Base-by-base conservation (phyloP, 1,284 basidiomycete genomes). In the Ceratobasidium sp. region DNA sequence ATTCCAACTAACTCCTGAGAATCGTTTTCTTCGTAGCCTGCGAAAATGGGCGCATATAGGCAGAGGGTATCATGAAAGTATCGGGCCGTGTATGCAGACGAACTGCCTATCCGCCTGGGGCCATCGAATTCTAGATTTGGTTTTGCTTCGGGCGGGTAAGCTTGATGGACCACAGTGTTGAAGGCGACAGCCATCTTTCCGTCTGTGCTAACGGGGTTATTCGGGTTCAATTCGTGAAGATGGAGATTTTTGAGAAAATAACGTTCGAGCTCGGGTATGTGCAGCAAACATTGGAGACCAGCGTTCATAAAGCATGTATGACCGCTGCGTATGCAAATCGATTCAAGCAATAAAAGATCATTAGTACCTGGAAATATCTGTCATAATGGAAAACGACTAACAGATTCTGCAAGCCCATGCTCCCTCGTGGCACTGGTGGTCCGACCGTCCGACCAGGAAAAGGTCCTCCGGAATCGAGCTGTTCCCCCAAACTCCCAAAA, bases 241-340 rank as follows among this genome's bases (percentile, higher is more conserved):
- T 70, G 43, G 39, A 58, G 67, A 21, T 59, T 36, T 58, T 70
- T 21, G 36, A 96, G 83, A 82, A 99, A 99, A 82, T 99, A 99
- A 69, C 97, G 91, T 26, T 89, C 88, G 14, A 99, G 85, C 79
- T 98, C 96, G 69, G 89, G 87, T 18, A 92, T 95, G 80, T 99
- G 98, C 69, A 92, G 92, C 57, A 99, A 87, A 81, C 97, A 99
- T 80, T 99, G 97, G 5, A 98, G 85, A 0, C 96, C 96, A 60
- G 94, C 95, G 80, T 98, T 98, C 95, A 98, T 97, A 82, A 97
- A 97, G 79, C 95, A 96, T 0, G 94, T 97, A 78, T 96, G 94
- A 18, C 91, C 90, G 86, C 65, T 69, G n/a, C n/a, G n/a, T n/a
- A 14, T 12, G 23, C 12, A 28, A 45, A n/a, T 32, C 18, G 18